Evolutionary conservation across 768 basidiomycete genomes (phyloP).

Genomic region (Hortiboletus flavorubellus): DNA sequence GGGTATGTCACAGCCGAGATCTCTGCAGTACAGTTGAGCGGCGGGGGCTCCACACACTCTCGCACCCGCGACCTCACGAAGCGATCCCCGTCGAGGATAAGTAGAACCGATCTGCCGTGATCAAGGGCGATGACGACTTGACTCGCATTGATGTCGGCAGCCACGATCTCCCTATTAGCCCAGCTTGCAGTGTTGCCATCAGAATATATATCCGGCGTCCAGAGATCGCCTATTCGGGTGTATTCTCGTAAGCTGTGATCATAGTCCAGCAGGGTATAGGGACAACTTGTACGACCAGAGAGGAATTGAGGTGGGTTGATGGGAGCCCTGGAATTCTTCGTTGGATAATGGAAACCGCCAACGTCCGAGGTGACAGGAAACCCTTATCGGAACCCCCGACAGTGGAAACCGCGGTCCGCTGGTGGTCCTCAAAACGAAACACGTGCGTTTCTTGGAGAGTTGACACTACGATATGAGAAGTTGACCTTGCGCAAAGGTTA

Average conservation of each 20-base stretch:
- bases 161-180: conserved; percentile 50
- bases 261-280: conserved; percentile 53
- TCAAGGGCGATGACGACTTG: conserved; percentile 62
- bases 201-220: conserved; percentile 34
- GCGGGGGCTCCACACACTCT: conserved; percentile 23
- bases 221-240: conserved; percentile 37
- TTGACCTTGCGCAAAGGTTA: conserved; percentile 35
- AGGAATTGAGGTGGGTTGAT: conserved; percentile 40
- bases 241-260: conserved; percentile 45
- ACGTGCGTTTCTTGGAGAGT: conserved; percentile 54
- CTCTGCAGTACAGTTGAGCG: conserved; percentile 37
- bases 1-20: conserved; percentile 70
- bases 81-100: conserved; percentile 45
- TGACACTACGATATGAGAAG: conserved; percentile 59
- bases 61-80: conserved; percentile 28
- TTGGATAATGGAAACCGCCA: too few species aligned
- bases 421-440: conserved; percentile 44
- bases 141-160: conserved; percentile 65
- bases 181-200: conserved; percentile 19
- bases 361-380: too few species aligned
- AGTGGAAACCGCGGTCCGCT: conserved; percentile 14
- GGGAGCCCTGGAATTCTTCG: conserved; percentile 22
- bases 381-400: conserved; percentile 44
- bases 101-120: conserved; percentile 48
- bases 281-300: conserved; percentile 73